Evolutionary conservation across 2,329 filamentous ascomycete genomes (phyloP).

Genomic region (Diaporthe destruens): DNA sequence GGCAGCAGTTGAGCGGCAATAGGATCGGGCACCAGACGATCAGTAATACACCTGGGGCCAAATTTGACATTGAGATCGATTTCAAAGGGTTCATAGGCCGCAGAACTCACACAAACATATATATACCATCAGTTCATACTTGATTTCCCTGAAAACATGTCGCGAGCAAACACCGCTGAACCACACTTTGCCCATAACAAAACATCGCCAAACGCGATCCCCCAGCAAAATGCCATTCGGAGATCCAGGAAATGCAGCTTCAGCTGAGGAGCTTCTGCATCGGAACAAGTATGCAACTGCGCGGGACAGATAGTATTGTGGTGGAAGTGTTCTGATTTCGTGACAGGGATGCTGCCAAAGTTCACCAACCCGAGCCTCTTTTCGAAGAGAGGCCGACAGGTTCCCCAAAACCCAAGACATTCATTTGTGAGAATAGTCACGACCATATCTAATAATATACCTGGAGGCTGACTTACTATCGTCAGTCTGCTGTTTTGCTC

Average conservation of each 20-base stretch:
- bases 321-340: background rate
- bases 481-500: conserved; percentile 31
- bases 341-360: conserved; percentile 1
- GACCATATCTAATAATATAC: background rate
- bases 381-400: background rate
- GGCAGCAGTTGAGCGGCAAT: too few species aligned
- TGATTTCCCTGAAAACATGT: rapidly evolving
- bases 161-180: background rate
- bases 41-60: too few species aligned
- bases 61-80: background rate
- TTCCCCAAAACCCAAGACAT: conserved; percentile 21
- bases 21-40: too few species aligned
- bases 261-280: background rate
- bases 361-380: conserved; percentile 1
- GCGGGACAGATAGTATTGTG: background rate
- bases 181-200: too few species aligned
- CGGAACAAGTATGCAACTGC: background rate
- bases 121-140: background rate
- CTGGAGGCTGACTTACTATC: background rate
- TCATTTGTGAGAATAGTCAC: background rate
- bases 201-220: background rate
- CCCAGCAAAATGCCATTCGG: background rate
- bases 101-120: background rate
- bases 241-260: background rate
- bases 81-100: background rate